These are phyloP conservation scores for Penicillium sumatraense DNA, from an alignment of 2,329 filamentous ascomycete species.

Conservation along the genomic window DNA sequence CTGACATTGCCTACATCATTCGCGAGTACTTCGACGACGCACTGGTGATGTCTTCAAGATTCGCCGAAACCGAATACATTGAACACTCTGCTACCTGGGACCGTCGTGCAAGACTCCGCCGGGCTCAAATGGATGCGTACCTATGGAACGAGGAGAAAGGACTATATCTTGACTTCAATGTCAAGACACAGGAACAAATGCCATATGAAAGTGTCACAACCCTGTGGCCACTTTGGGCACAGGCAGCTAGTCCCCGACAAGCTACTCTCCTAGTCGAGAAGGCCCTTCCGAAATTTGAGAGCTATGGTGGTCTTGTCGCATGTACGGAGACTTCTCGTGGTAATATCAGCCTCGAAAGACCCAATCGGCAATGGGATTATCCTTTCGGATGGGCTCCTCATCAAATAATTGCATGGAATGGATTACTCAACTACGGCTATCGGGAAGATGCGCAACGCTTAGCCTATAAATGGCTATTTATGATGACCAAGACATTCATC, in stretches of 20 bases:
- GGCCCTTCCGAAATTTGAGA: not conserved
- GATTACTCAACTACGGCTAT: constrained; percentile 88
- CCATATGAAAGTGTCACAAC: not conserved
- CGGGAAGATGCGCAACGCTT: constrained; percentile 85
- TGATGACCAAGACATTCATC: constrained; percentile 97
- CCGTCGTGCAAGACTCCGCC: not conserved
- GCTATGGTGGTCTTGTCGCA: not conserved
- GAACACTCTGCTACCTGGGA: not conserved
- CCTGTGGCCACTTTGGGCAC: not conserved
- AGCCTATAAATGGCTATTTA: constrained; percentile 95
- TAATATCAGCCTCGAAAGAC: not conserved
- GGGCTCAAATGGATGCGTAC: not conserved
- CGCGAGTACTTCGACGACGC: not conserved
- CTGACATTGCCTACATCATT: not conserved
- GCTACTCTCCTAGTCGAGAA: not conserved
- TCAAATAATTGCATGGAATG: constrained; percentile 97
- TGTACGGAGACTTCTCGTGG: not conserved
- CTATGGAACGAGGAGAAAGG: not conserved
- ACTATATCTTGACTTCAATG: not conserved
- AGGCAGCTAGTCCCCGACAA: not conserved
- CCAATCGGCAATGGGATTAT: not conserved
- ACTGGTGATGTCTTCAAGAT: not conserved
- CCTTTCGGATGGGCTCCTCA: constrained; percentile 68
- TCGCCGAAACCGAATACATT: not conserved
- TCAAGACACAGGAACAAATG: not conserved